Base-by-base conservation (phyloP, 2,329 filamentous ascomycete genomes). In the Ascocoryne sarcoides region DNA sequence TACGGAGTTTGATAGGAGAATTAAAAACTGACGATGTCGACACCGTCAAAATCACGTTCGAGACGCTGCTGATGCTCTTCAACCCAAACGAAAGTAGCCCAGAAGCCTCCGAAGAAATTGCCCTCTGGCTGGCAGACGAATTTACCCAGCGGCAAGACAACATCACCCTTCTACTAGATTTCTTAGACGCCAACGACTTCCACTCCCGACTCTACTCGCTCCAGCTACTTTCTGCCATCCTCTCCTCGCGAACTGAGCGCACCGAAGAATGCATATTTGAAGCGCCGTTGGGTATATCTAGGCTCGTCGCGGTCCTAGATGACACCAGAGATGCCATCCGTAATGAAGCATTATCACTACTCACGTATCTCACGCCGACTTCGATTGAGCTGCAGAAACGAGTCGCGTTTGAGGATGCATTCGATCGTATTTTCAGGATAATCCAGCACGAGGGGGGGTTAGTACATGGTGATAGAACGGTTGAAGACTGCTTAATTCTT, bases 61-160 rank as follows among this genome's bases (percentile, higher is more conserved):
- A 98, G 73, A 98, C 93, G 32, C 68, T 98, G 55, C 70, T 96
- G 60, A 90, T 93, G 80, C 79, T 98, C 30, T 96, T 96, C 62
- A 79, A 65, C 48, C 77, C 78, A 30, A 80, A 80, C 52, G 69
- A 74, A 52, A 68, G 70, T 58, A 93, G 86, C 70, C 75, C 87
- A 21, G 90, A 96, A 71, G 87, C 90, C 39, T 95, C 90, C 10
- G 90, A 96, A 50, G 92, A 98, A 64, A 93, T 98, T 54, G 84
- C 84, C 14, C 69, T 96, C 19, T 98, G 92, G 88, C 72, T 98
- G 44, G 92, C 92, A 39, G 92, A 98, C 64, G 90, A 96, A 63
- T 98, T 98, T 61, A 95, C 92, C 23, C 89, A 95, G 70, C 81
- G 86, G 48, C 89, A 95, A 75, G 90, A 96, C 65, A 96, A 98